Conservation (phyloP, 2,329 filamentous ascomycete species). For the Colletotrichum tamarilloi region DNA sequence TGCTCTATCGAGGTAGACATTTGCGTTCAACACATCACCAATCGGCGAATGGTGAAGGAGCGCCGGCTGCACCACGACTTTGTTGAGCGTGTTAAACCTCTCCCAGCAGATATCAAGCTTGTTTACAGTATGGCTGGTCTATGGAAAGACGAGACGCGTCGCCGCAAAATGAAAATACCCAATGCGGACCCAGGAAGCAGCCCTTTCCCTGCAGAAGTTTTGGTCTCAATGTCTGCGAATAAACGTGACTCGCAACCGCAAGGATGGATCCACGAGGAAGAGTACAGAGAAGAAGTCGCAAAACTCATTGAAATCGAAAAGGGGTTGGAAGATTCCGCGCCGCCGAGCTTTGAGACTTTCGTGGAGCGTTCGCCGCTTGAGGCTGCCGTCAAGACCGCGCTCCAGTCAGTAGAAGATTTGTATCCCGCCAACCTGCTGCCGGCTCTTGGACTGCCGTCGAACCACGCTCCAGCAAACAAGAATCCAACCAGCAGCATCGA, state of each 20-base stretch:
- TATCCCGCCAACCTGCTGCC: constrained; percentile 74
- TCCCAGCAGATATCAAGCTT: constrained; percentile 78
- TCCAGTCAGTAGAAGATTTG: constrained; percentile 89
- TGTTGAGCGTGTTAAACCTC: constrained; percentile 74
- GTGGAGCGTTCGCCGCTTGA: constrained; percentile 64
- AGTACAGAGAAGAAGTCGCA: constrained; percentile 75
- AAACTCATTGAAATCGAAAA: constrained; percentile 74
- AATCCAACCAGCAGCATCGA: constrained; percentile 60
- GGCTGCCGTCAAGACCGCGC: constrained; percentile 75
- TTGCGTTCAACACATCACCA: constrained; percentile 87
- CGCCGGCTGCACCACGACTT: constrained; percentile 91
- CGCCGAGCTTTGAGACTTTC: constrained; percentile 74
- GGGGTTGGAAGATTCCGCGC: constrained; percentile 53
- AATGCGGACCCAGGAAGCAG: constrained; percentile 73
- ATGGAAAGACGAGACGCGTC: constrained; percentile 89
- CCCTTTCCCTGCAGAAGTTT: constrained; percentile 82
- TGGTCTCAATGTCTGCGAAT: constrained; percentile 91
- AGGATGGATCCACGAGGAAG: constrained; percentile 94
- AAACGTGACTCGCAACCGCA: constrained; percentile 75
- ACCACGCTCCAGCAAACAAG: constrained; percentile 42
- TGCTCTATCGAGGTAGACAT: constrained; percentile 93
- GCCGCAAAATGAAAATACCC: constrained; percentile 79
- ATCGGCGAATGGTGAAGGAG: constrained; percentile 79
- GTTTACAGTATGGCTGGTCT: constrained; percentile 94
- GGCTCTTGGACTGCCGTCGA: constrained; percentile 54